phyloP scores from a whole-genome alignment of 768 basidiomycete genomes.

The Hygrocybe punicea region DNA sequence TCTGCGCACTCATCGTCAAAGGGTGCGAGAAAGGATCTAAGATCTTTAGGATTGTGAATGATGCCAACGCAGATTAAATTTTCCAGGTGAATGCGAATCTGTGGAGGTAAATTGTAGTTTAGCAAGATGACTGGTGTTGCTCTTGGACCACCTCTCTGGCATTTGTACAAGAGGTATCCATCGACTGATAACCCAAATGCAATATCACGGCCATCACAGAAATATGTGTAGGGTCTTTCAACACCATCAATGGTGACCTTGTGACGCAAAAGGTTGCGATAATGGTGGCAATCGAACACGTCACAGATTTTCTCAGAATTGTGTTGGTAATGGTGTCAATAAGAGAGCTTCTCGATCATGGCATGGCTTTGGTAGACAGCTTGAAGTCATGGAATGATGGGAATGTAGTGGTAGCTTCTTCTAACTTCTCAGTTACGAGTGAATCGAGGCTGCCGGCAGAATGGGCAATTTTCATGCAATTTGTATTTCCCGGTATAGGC shows the following conservation, averaged over 20 bases:
- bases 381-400: slow-evolving; percentile 30
- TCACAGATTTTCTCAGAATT: slow-evolving; percentile 25
- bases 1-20: slow-evolving; percentile 36
- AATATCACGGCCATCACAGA: slow-evolving; percentile 38
- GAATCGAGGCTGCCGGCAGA: slow-evolving; percentile 18
- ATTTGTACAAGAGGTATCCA: slow-evolving; percentile 41
- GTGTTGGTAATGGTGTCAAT: slow-evolving; percentile 13
- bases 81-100: slow-evolving; percentile 33
- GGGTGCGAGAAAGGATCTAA: slow-evolving; percentile 44
- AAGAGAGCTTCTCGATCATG: slow-evolving; percentile 11
- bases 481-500: slow-evolving; percentile 25
- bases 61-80: slow-evolving; percentile 41
- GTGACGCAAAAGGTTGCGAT: slow-evolving; percentile 21
- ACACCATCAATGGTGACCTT: slow-evolving; percentile 29
- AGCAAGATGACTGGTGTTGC: slow-evolving; percentile 43
- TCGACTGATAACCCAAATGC: slow-evolving; percentile 44
- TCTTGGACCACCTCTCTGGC: slow-evolving; percentile 24
- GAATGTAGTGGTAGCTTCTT: slow-evolving; percentile 24
- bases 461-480: slow-evolving; percentile 13
- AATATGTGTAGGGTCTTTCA: slow-evolving; percentile 27
- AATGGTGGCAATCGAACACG: slow-evolving; percentile 36
- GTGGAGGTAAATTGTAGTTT: slow-evolving; percentile 35
- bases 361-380: slow-evolving; percentile 14
- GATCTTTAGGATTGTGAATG: slow-evolving; percentile 42
- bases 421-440: slow-evolving; percentile 8